These are phyloP conservation scores for Aspergillus carlsbadensis DNA, from an alignment of 495 filamentous ascomycete genomes.

Conservation along the genomic window DNA sequence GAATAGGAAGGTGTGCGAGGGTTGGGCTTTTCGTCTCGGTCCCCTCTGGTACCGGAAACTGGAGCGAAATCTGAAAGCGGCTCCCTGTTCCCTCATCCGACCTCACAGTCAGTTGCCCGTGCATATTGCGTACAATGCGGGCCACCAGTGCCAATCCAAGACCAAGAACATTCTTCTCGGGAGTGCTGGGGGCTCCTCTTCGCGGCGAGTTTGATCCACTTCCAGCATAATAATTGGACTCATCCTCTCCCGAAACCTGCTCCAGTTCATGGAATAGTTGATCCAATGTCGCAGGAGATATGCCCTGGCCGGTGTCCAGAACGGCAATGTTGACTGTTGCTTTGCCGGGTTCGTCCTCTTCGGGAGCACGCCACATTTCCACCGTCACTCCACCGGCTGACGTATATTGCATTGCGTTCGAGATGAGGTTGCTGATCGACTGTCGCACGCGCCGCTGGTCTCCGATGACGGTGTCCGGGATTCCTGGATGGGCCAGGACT, in stretches of 20 bases:
- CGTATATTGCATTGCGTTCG: conserved; percentile 87
- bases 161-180: conserved; percentile 57
- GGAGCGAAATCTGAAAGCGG: conserved; percentile 59
- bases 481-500: conserved; percentile 61
- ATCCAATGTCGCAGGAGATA: conserved; percentile 70
- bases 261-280: conserved; percentile 83
- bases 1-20: neutral
- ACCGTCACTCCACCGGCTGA: conserved; percentile 65
- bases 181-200: neutral
- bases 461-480: conserved; percentile 71
- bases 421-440: conserved; percentile 75
- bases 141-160: conserved; percentile 86
- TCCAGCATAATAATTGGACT: conserved; percentile 21
- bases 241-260: conserved; percentile 68
- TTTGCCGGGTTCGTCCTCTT: conserved; percentile 35
- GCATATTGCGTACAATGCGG: conserved; percentile 82
- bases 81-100: conserved; percentile 86
- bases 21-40: neutral
- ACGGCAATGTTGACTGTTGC: conserved; percentile 70
- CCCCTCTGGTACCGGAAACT: conserved; percentile 35
- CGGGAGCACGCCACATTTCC: conserved; percentile 58
- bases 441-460: conserved; percentile 79
- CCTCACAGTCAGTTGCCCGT: conserved; percentile 83
- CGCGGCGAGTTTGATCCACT: conserved; percentile 1
- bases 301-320: conserved; percentile 79